Evolutionary conservation across 2,329 filamentous ascomycete genomes (phyloP), one percentile per base, ranked within the genome.

Genomic region (Colletotrichum sp.): DNA sequence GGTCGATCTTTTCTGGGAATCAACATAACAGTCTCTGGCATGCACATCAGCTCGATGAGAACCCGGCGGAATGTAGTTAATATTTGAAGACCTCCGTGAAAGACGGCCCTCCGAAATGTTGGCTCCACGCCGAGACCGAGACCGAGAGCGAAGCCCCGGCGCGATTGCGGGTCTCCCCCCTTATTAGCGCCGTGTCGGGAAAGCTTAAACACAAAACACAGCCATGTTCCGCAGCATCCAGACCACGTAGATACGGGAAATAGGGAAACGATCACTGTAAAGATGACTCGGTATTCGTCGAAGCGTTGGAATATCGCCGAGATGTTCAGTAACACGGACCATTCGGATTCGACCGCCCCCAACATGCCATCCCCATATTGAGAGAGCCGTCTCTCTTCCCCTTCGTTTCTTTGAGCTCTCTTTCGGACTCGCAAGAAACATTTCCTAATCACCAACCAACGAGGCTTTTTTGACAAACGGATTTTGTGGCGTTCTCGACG

Each of bases 351-450:
- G 10, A 32, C 65, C 52, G 65, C 10, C 24, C n/a, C 64, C 34
- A 30, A 14, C 7, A 24, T 24, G 55, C 1, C 70, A 6, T 32
- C 12, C 14, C 34, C 55, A 68, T 72, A 65, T 67, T 43, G 28
- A 48, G 9, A n/a, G n/a, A 52, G 55, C 18, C 24, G 38, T 56
- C 55, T 59, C 71, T 59, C 32, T 6, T 21, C 28, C 28, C 28
- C 58, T 30, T 32, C 28, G 36, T n/a, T 26, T 62, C 9, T 62
- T 24, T n/a, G 30, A 24, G n/a, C n/a, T 56, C 43, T 59, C 65
- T 43, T 43, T 69, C 70, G 70, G 64, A 69, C 56, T 73, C 70
- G 64, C 64, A 69, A 73, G 64, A 69, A 59, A 16, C 28, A 61
- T 9, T 2, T 0, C 2, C 0, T 4, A 62, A 4, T 21, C 68